These are phyloP conservation scores for Nothophaeocryptopus gaeumannii DNA, from an alignment of 2,329 filamentous ascomycete species.

Conservation along the genomic window DNA sequence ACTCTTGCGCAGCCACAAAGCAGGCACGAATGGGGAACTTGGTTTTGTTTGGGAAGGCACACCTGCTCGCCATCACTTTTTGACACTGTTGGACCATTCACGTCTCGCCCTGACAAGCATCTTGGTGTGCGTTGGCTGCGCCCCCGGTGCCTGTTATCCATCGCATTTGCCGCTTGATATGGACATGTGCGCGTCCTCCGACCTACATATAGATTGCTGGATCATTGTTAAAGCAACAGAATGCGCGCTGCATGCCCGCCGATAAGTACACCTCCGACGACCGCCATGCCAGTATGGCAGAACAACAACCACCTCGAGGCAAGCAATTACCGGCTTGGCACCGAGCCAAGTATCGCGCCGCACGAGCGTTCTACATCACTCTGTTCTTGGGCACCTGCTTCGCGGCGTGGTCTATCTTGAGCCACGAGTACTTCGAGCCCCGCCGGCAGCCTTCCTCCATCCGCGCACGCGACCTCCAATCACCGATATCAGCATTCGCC, in stretches of 20 bases:
- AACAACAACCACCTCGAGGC: slow-evolving; percentile 1
- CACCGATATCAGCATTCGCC: slow-evolving; percentile 8
- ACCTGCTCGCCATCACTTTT: too few species aligned
- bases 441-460: slow-evolving; percentile 3
- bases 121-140: not conserved
- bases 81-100: too few species aligned
- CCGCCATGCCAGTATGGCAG: slow-evolving; percentile 4
- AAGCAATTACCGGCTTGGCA: not conserved
- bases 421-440: slow-evolving; percentile 6
- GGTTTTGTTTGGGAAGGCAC: too few species aligned
- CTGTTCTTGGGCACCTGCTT: slow-evolving; percentile 36
- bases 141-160: not conserved
- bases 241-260: too few species aligned
- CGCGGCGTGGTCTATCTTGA: slow-evolving; percentile 24
- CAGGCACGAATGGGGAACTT: too few species aligned
- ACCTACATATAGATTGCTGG: too few species aligned
- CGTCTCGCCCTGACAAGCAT: not conserved
- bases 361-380: slow-evolving; percentile 47
- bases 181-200: too few species aligned
- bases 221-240: too few species aligned
- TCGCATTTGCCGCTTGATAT: not conserved
- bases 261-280: slow-evolving; percentile 3
- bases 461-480: slow-evolving; percentile 7
- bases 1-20: too few species aligned
- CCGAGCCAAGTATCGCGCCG: slow-evolving; percentile 38